Conservation (phyloP, 2,329 filamentous ascomycete genomes). For the Pseudogymnoascus sp. region DNA sequence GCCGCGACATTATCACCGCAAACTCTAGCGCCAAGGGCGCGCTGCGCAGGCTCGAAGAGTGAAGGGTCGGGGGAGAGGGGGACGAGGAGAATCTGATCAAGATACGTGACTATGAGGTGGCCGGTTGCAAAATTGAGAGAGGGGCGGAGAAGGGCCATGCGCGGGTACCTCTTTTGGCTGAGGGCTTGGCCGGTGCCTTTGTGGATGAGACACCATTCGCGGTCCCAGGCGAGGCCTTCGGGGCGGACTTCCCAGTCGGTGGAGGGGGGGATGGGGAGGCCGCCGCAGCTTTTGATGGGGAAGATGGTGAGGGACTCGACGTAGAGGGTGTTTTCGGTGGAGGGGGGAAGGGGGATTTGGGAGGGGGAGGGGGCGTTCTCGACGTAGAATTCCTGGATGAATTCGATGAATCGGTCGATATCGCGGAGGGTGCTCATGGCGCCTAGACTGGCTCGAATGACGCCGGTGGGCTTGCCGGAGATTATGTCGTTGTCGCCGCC, state of each 20-base stretch:
- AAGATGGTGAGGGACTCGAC: constrained; percentile 70
- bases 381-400: constrained; percentile 61
- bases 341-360: background rate
- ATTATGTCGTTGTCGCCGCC: constrained; percentile 77
- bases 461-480: constrained; percentile 77
- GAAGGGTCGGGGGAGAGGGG: constrained; percentile 64
- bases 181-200: constrained; percentile 76
- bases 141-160: constrained; percentile 79
- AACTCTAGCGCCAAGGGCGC: constrained; percentile 55
- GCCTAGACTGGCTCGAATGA: constrained; percentile 78
- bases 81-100: constrained; percentile 42
- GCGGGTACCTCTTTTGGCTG: constrained; percentile 81
- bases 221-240: constrained; percentile 87
- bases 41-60: constrained; percentile 41
- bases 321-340: constrained; percentile 32
- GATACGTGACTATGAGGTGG: constrained; percentile 55
- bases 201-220: constrained; percentile 94
- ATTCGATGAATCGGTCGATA: constrained; percentile 63
- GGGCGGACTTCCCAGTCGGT: constrained; percentile 67
- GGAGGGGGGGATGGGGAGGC: constrained; percentile 61
- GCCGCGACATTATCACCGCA: constrained; percentile 75
- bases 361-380: constrained; percentile 16
- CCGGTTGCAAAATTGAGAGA: constrained; percentile 63
- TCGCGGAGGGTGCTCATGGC: constrained; percentile 81
- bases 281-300: constrained; percentile 90